Base-by-base conservation (phyloP, 139 green algal genomes). In the Deuterostichococcus epilithicus region DNA sequence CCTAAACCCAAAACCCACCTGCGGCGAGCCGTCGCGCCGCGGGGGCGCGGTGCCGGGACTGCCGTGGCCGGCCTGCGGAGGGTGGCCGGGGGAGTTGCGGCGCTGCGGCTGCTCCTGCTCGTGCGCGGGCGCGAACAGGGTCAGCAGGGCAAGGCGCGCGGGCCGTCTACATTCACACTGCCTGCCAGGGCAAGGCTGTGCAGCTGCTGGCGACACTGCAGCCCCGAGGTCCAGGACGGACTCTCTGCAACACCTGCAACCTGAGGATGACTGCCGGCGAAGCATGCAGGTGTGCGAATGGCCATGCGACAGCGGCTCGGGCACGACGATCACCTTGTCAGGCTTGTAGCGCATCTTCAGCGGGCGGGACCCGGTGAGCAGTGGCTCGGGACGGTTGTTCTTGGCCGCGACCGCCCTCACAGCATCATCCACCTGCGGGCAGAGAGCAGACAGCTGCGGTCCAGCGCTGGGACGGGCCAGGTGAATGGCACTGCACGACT, bases 261-360 rank as follows among this genome's bases (percentile, higher is more conserved):
- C n/a, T n/a, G n/a, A n/a, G n/a, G n/a, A n/a, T n/a, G n/a, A n/a
- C n/a, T n/a, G n/a, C n/a, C n/a, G n/a, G n/a, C n/a, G n/a, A n/a
- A n/a, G n/a, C n/a, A n/a, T n/a, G n/a, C 42, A 52, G 42, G 13
- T 52, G 42, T 52, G 42, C n/a, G n/a, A n/a, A n/a, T n/a, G n/a
- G n/a, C n/a, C n/a, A n/a, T n/a, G n/a, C n/a, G n/a, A n/a, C 63
- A 34, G 63, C 63, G 18, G 63, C 63, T 15, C 20, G 68, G n/a
- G 5, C n/a, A 35, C 25, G 13, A 65, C 35, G 35, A 63, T 68
- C 26, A 74, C 77, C 77, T 81, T 75, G 45, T 77, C 80, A 23
- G 85, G 83, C 80, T 89, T 89, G 82, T 88, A 89, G 34, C 85
- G 77, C 85, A 89, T 88, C 80, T 89, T 89, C 34, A 89, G 80